Base-by-base conservation (phyloP, 169 alveolate species). In the Toxoplasma gondii region DNA sequence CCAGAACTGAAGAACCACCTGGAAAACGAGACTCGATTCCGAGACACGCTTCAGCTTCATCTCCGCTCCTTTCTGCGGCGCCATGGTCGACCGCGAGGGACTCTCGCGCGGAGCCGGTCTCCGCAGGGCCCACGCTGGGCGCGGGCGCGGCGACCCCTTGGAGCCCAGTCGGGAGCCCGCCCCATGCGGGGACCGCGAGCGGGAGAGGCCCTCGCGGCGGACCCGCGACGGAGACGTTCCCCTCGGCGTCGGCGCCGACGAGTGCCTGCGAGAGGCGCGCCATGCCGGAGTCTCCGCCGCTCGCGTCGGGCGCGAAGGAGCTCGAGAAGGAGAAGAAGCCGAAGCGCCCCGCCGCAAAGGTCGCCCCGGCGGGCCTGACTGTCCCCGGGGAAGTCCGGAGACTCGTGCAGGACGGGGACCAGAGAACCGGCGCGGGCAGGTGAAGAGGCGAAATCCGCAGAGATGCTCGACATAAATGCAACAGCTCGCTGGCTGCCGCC, bases 391-490 rank as follows among this genome's bases (percentile, higher is more conserved):
- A 64, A 7, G 34, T 16, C 74, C 74, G n/a, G 74, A 64, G 74
- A 7, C 34, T 64, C 74, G 74, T 64, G 29, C 45, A n/a, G 29
- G 86, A 78, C 86, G 86, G 86, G 44, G 86, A 38, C 39, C 39
- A 38, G 29, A 78, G 86, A 36, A 91, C 12, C 10, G 90, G 88
- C 27, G 94, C 94, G 36, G 94, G 94, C 31, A 91, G 58, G 58
- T 41, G 22, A 31, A 91, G 54, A 39, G 94, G 94, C 34, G 94
- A 91, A 38, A 91, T 27, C 16, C 94, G 88, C 31, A 78, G 82
- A 7, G 90, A 44, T 1, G 64, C 53, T 1, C 80, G 31, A 34
- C 90, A 91, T n/a, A 91, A 64, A 39, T 43, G 87, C 49, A 74
- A 78, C 17, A 88, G 83, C 5, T 88, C 92, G 27, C 41, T 29